Evolutionary conservation across 495 filamentous ascomycete species (phyloP).

Genomic region (Lasiosphaeria miniovina): DNA sequence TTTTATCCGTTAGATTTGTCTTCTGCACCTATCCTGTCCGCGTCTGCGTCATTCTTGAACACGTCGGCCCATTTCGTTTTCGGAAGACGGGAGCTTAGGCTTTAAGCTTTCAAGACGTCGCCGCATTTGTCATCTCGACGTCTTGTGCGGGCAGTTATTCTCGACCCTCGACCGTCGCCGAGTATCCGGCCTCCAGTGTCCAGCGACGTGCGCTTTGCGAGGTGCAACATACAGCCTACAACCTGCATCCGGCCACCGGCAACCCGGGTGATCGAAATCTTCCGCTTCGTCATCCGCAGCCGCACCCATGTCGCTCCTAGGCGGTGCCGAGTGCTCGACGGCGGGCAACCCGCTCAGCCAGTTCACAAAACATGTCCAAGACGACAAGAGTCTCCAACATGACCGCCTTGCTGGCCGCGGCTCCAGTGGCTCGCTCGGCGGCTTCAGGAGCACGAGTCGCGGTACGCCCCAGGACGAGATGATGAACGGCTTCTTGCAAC

Average conservation of each 20-base stretch:
- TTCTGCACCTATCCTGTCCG: too few relatives aligned
- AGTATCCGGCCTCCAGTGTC: too few relatives aligned
- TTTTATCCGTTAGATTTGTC: too few relatives aligned
- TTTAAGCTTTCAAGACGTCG: too few relatives aligned
- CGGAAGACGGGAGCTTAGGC: too few relatives aligned
- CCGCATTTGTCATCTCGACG: too few relatives aligned
- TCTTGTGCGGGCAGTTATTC: too few relatives aligned
- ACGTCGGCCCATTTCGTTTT: too few relatives aligned
- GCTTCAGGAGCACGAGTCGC: slow-evolving; percentile 42
- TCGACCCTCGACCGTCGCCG: too few relatives aligned
- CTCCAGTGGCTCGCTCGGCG: slow-evolving; percentile 43
- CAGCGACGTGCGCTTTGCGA: not conserved
- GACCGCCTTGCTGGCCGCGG: slow-evolving; percentile 77
- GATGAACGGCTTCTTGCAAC: slow-evolving; percentile 90
- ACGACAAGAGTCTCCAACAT: slow-evolving; percentile 90
- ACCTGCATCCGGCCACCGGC: not conserved
- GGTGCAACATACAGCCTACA: not conserved
- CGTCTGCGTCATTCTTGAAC: too few relatives aligned
- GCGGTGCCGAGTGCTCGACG: slow-evolving; percentile 92
- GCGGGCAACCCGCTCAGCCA: slow-evolving; percentile 93
- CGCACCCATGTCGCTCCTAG: slow-evolving; percentile 80
- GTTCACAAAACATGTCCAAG: slow-evolving; percentile 90
- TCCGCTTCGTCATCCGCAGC: not conserved
- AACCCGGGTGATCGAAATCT: not conserved
- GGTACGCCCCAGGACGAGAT: slow-evolving; percentile 57